Evolutionary conservation across 805 yeast species (phyloP), one percentile per base, ranked within the genome.

Genomic region (Wickerhamomyces hampshirensis): DNA sequence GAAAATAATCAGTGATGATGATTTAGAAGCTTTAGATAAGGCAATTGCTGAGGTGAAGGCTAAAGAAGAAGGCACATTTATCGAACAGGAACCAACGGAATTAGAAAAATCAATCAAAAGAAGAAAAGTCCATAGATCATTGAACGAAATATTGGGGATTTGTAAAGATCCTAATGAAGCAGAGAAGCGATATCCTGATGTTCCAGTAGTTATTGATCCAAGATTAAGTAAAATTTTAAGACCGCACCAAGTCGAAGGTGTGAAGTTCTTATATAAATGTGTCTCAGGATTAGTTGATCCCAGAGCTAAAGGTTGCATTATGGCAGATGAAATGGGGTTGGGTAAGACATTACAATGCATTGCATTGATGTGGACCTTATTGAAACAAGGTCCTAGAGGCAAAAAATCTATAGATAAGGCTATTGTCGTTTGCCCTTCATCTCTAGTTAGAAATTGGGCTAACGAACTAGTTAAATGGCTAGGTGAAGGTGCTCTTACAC

Each of bases 261-360:
- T 91, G 28, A 77, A 85, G 57, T 93, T 93, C 56, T 63, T 93
- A 39, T 93, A 88, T 53, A 65, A 89, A 37, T 91, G 98, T 60
- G 87, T 95, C 0, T 73, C 96, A 1, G 98, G 98, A 0, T 61
- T 89, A 23, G 73, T 81, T 18, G 87, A 83, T 55, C 73, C 86
- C 6, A 69, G 82, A 23, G 97, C 97, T 0, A 77, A 83, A 52
- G 98, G 98, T 3, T 91, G 97, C 55, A 91, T 91, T 34, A 91
- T 91, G 98, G 97, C 97, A 0, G 97, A 88, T 62, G 97, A 85
- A 59, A 88, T 88, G 97, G 97, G 96, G 4, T 66, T 87, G 27
- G 96, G 96, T 18, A 87, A 87, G 55, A 87, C 96, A 1, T 66
- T 87, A 18, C 96, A 87, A 56, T 91, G 98, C 58, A 71, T 91